Evolutionary conservation across 176 grass and related monocot species (phyloP).

Genomic region (Triticum aestivum): IWGSC_CS_RefSeq_v2.1 NC_057796.1:77469789-77470288

Average conservation of each 20-base stretch:
- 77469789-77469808: background rate
- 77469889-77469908: background rate
- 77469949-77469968: background rate
- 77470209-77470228: background rate
- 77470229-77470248: background rate
- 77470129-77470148: background rate
- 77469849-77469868: background rate
- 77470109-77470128: background rate
- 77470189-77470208: background rate
- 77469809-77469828: background rate
- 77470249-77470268: slow-evolving; percentile 74
- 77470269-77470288: slow-evolving; percentile 67
- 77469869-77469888: background rate
- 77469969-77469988: background rate
- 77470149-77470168: background rate
- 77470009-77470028: background rate
- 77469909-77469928: background rate
- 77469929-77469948: too few species aligned
- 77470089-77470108: background rate
- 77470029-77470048: too few species aligned
- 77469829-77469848: background rate
- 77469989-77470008: background rate
- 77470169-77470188: background rate
- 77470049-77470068: too few species aligned
- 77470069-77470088: too few species aligned